Evolutionary conservation across 306 rosid genomes (phyloP).

Genomic region (Malus orientalis): DNA sequence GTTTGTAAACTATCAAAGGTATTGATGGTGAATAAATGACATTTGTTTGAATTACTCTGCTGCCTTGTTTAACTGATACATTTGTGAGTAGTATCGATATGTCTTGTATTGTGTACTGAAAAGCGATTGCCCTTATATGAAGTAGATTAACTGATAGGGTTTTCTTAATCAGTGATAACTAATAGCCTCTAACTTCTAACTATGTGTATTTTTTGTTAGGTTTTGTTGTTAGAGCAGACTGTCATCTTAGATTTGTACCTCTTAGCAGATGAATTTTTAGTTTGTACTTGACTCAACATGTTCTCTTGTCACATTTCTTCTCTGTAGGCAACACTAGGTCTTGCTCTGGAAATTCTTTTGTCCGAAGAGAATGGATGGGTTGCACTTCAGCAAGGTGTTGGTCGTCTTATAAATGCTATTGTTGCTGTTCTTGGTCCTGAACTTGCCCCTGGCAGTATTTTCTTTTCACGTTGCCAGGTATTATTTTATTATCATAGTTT

Average conservation of each 20-base stretch:
- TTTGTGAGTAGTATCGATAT: neutral
- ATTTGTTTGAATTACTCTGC: neutral
- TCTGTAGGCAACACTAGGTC: constrained; percentile 80
- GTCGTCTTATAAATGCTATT: constrained; percentile 87
- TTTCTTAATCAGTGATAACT: neutral
- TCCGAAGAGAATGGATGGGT: constrained; percentile 88
- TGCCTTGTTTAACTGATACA: neutral
- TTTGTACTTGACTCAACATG: constrained; percentile 18
- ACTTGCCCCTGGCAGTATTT: constrained; percentile 95
- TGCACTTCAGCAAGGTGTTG: constrained; percentile 93
- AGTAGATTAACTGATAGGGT: neutral
- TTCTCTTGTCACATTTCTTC: neutral
- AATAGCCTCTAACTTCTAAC: neutral
- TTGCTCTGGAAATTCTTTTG: constrained; percentile 91
- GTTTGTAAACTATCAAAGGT: neutral
- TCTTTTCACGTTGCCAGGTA: constrained; percentile 98
- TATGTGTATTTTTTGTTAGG: neutral
- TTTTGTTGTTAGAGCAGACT: neutral
- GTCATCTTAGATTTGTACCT: neutral
- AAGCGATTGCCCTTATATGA: neutral
- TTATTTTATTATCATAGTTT: neutral
- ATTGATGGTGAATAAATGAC: neutral
- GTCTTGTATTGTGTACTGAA: neutral
- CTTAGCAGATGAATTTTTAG: constrained; percentile 1
- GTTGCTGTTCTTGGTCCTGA: constrained; percentile 97